Conservation (phyloP, 2,329 filamentous ascomycete species). For the Pestalotiopsis sp. region DNA sequence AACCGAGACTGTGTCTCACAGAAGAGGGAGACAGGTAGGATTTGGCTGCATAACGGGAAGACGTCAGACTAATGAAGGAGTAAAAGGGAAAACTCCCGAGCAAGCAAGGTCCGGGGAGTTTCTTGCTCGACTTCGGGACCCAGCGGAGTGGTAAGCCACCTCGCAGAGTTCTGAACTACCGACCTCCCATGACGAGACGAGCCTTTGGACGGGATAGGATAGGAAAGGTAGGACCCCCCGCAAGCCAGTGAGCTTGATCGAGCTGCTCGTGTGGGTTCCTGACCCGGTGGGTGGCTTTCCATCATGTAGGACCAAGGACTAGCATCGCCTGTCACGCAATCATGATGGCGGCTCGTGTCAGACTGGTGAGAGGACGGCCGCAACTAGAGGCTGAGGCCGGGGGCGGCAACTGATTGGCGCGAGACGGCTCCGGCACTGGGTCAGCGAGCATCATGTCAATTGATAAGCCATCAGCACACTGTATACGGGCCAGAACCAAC, state of each 20-base stretch:
- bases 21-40: background rate
- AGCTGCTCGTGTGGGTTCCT: background rate
- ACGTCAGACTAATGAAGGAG: background rate
- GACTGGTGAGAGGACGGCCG: background rate
- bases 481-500: background rate
- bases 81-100: background rate
- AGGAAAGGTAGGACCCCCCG: background rate
- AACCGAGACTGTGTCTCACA: background rate
- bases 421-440: constrained; percentile 1
- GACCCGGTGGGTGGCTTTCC: background rate
- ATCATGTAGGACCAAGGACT: background rate
- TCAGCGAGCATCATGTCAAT: background rate
- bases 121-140: background rate
- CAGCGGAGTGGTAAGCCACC: background rate
- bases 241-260: too few relatives aligned
- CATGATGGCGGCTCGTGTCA: constrained; percentile 9
- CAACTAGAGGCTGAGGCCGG: constrained; percentile 2
- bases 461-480: background rate
- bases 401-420: constrained; percentile 7
- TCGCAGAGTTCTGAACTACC: background rate
- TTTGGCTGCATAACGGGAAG: background rate
- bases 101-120: background rate
- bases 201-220: background rate
- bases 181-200: background rate
- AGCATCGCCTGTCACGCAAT: background rate